Evolutionary conservation across 176 grass and related monocot species (phyloP).

Genomic region (Musa troglodytarum): DNA sequence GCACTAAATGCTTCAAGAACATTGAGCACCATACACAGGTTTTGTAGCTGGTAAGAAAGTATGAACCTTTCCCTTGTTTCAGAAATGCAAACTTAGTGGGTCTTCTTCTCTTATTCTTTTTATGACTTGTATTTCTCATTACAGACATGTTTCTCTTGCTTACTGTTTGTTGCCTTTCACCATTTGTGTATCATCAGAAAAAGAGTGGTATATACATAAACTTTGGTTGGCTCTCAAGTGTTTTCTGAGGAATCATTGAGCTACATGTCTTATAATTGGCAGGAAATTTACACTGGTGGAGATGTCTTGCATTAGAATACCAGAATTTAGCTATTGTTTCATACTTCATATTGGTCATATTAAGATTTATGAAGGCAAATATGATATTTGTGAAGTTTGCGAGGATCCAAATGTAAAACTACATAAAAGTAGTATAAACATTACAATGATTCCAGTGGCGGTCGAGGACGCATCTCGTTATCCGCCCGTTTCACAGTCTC

Average conservation of each 20-base stretch:
- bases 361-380: too few species aligned
- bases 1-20: neutral
- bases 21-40: neutral
- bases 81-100: neutral
- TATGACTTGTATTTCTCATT: neutral
- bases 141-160: constrained; percentile 1
- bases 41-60: neutral
- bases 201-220: neutral
- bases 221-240: neutral
- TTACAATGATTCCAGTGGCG: neutral
- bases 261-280: too few species aligned
- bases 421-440: neutral
- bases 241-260: too few species aligned
- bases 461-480: neutral
- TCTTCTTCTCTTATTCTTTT: neutral
- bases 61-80: neutral
- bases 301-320: too few species aligned
- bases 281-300: too few species aligned
- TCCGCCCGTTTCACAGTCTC: neutral
- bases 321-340: too few species aligned
- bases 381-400: too few species aligned
- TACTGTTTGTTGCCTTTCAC: neutral
- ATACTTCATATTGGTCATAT: too few species aligned
- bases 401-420: too few species aligned
- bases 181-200: neutral